A percentile compares a stretch with the other conserved stretches of the same genome.
These are phyloP conservation scores for Viridothelium virens DNA, from an alignment of 495 filamentous ascomycete genomes.

Conservation along the genomic window DNA sequence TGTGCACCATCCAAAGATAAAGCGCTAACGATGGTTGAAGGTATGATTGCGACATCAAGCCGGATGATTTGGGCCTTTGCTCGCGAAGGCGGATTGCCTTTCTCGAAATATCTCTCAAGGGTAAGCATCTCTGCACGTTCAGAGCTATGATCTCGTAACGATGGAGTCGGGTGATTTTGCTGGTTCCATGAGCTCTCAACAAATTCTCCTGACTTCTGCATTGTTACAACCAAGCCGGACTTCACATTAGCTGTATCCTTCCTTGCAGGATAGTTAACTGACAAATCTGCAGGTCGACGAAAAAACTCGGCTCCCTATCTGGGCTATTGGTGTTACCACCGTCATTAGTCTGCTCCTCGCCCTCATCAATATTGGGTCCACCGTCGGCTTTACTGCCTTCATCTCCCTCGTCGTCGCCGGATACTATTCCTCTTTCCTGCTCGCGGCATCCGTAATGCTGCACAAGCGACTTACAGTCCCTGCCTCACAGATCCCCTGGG, in stretches of 20 bases:
- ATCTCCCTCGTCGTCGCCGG: conserved; percentile 4
- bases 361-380: conserved; percentile 23
- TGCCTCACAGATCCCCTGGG: conserved; percentile 9
- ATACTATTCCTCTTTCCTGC: not conserved
- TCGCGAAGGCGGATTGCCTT: conserved; percentile 19
- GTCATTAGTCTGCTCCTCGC: conserved; percentile 17
- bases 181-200: too few relatives aligned
- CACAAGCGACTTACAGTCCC: not conserved
- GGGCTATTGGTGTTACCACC: conserved; percentile 13
- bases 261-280: not conserved
- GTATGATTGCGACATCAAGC: conserved; percentile 11
- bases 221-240: too few relatives aligned
- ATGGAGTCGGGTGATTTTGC: too few relatives aligned
- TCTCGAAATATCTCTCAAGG: conserved; percentile 12
- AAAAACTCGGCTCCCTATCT: conserved; percentile 7
- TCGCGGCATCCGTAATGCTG: not conserved
- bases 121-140: not conserved
- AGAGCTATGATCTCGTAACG: not conserved
- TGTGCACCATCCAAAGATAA: too few relatives aligned
- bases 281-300: conserved; percentile 4
- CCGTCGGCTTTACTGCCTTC: conserved; percentile 16
- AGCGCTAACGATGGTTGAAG: too few relatives aligned
- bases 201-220: too few relatives aligned
- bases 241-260: too few relatives aligned
- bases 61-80: conserved; percentile 21